phyloP scores from a whole-genome alignment of 495 filamentous ascomycete species.

The Neurospora sp. region DNA sequence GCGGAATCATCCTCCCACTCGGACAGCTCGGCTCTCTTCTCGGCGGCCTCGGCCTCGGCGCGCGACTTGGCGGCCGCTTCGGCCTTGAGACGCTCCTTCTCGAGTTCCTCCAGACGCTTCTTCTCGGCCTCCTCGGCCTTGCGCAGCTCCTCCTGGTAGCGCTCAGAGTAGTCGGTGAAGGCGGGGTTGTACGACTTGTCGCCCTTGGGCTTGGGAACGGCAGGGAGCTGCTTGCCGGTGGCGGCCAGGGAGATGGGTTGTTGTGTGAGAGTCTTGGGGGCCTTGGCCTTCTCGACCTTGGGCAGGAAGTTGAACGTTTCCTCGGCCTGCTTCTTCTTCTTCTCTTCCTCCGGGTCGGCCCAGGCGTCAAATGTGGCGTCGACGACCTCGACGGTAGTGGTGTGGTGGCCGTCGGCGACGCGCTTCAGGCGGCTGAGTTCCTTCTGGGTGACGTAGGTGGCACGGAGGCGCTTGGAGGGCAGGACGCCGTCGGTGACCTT shows the following conservation, averaged over 20 bases:
- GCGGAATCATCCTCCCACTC: conserved; percentile 76
- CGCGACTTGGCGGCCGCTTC: conserved; percentile 45
- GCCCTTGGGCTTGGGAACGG: conserved; percentile 66
- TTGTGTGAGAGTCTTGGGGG: conserved; percentile 65
- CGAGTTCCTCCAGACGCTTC: conserved; percentile 58
- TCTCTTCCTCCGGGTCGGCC: conserved; percentile 42
- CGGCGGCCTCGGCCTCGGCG: conserved; percentile 51
- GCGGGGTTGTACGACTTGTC: conserved; percentile 87
- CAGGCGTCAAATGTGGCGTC: conserved; percentile 68
- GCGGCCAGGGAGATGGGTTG: conserved; percentile 71
- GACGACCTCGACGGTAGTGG: conserved; percentile 41
- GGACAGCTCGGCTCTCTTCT: conserved; percentile 55
- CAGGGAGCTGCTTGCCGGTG: conserved; percentile 63
- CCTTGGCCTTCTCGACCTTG: conserved; percentile 52
- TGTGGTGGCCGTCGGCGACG: conserved; percentile 62
- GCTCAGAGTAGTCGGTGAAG: conserved; percentile 71
- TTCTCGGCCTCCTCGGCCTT: conserved; percentile 72
- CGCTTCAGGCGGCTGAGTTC: conserved; percentile 67
- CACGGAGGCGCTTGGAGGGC: conserved; percentile 59
- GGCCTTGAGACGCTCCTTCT: conserved; percentile 45
- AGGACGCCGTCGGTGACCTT: conserved; percentile 55
- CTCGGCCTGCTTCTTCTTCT: conserved; percentile 36
- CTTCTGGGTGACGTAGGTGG: conserved; percentile 66
- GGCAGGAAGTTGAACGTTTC: conserved; percentile 45
- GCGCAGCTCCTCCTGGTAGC: conserved; percentile 61